Evolutionary conservation across 495 filamentous ascomycete genomes (phyloP), one percentile per base, ranked within the genome.

Genomic region (Xylaria telfairii): DNA sequence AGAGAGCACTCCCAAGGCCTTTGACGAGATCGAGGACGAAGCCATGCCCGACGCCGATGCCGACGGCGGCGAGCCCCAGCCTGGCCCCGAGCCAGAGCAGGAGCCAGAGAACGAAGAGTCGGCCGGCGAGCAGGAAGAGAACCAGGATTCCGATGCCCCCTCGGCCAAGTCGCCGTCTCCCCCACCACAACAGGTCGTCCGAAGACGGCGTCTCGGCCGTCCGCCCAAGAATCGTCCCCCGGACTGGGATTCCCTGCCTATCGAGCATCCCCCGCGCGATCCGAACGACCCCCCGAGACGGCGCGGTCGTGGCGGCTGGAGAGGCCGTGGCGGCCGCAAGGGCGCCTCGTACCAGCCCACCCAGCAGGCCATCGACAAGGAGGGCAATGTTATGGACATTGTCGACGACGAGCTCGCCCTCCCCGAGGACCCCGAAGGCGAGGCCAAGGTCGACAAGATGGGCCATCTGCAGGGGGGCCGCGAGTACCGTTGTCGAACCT

Each of bases 401-500:
- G 87, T 94, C 26, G 86, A 97, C 75, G 96, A 99, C 75, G 96
- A 99, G 82, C 91, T 97, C 39, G 91, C 90, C 15, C 83, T 98
- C 47, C 93, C 96, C 0, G 92, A 94, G 64, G 95, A 98, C 74
- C 83, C 90, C 9, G 93, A 94, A 71, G 96, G 96, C 71, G 94
- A 97, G 79, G 88, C 88, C 57, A 99, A 99, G 81, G 96, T 99
- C 9, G 92, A 97, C 79, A 93, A 94, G 79, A 82, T 91, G 69
- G 96, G 96, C 24, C 87, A 92, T 63, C 87, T 99, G 1, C 85
- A 88, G 54, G 95, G 88, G 6, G 93, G 90, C 10, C 87, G 96
- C 73, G 93, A 98, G 73, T 99, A 98, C 76, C 90, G 96, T 61
- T 97, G 97, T 74, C 91, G 96, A 53, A 95, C 93, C 2, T 99